A percentile compares a stretch with the other conserved stretches of the same genome.
Evolutionary conservation across 2,329 filamentous ascomycete species (phyloP).

Genomic region (Verticillium nubilum): DNA sequence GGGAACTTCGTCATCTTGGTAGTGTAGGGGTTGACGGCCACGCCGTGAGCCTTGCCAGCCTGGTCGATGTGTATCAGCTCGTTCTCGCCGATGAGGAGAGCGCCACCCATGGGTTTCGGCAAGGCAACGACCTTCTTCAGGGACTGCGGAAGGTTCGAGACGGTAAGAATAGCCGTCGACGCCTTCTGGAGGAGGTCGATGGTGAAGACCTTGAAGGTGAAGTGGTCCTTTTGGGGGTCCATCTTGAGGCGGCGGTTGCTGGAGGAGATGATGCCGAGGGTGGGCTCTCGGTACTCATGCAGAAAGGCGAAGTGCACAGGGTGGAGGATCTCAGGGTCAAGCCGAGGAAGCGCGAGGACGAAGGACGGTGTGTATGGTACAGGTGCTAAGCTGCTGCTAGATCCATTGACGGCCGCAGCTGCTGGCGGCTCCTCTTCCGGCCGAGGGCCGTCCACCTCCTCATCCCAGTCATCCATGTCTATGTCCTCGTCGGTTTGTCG

Average conservation of each 20-base stretch:
- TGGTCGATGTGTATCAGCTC: slow-evolving; percentile 95
- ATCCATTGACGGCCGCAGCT: slow-evolving; percentile 25
- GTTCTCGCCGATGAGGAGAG: slow-evolving; percentile 79
- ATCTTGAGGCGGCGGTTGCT: slow-evolving; percentile 67
- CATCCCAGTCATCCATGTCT: slow-evolving; percentile 87
- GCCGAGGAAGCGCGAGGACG: slow-evolving; percentile 80
- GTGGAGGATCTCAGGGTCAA: slow-evolving; percentile 83
- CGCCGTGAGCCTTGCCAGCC: slow-evolving; percentile 85
- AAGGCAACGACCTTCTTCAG: slow-evolving; percentile 77
- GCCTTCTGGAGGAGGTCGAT: slow-evolving; percentile 89
- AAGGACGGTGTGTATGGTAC: slow-evolving; percentile 86
- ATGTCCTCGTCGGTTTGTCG: slow-evolving; percentile 80
- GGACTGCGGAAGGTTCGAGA: slow-evolving; percentile 80
- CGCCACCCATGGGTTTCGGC: slow-evolving; percentile 81
- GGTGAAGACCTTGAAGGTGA: slow-evolving; percentile 92
- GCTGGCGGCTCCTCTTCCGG: slow-evolving; percentile 38
- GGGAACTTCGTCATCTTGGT: slow-evolving; percentile 77
- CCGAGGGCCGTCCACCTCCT: slow-evolving; percentile 67
- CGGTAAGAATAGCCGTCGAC: slow-evolving; percentile 86
- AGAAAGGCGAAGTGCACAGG: slow-evolving; percentile 90
- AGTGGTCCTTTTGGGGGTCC: slow-evolving; percentile 76
- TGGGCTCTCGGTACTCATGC: slow-evolving; percentile 95
- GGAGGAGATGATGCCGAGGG: slow-evolving; percentile 88
- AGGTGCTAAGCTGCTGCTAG: slow-evolving; percentile 36
- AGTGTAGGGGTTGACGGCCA: slow-evolving; percentile 88